Percentiles rank a stretch among this genome's conserved stretches.
These are phyloP conservation scores for Apophysomyces trapeziformis DNA, from an alignment of 371 early-diverging fungal genomes.

Conservation along the genomic window DNA sequence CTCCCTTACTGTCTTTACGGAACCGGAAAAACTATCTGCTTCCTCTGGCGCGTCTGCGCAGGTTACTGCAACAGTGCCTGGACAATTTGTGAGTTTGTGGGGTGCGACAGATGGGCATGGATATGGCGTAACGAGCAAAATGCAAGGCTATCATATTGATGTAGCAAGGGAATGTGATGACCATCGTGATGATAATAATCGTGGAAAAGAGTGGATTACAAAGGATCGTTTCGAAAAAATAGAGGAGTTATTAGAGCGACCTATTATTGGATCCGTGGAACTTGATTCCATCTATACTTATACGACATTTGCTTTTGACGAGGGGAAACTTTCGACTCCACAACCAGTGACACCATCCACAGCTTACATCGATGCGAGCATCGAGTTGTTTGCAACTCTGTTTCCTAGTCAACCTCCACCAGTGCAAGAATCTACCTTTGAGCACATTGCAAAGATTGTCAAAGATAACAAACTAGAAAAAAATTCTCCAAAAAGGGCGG, in stretches of 20 bases:
- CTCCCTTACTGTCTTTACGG: conserved; percentile 56
- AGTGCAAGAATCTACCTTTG: conserved; percentile 79
- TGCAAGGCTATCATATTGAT: conserved; percentile 59
- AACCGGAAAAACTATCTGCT: conserved; percentile 56
- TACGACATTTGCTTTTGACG: conserved; percentile 41
- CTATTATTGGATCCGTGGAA: conserved; percentile 64
- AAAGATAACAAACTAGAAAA: conserved; percentile 69
- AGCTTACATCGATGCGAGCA: conserved; percentile 46
- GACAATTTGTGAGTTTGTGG: conserved; percentile 64
- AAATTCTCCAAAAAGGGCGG: conserved; percentile 76
- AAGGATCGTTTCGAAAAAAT: conserved; percentile 61
- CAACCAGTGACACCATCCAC: conserved; percentile 48
- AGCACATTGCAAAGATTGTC: conserved; percentile 70
- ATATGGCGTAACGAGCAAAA: conserved; percentile 65
- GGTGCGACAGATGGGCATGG: conserved; percentile 65
- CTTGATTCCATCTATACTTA: conserved; percentile 63
- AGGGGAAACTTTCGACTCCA: conserved; percentile 23
- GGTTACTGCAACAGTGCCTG: conserved; percentile 56
- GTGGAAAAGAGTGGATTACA: conserved; percentile 61
- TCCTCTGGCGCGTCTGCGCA: conserved; percentile 60
- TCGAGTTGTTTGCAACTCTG: conserved; percentile 75
- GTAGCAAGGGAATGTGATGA: conserved; percentile 47
- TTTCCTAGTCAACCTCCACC: conserved; percentile 65
- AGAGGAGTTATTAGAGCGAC: conserved; percentile 62
- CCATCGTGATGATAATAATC: conserved; percentile 33